phyloP scores from a whole-genome alignment of 345 rosid genomes.

The Kandelia obovata region DNA sequence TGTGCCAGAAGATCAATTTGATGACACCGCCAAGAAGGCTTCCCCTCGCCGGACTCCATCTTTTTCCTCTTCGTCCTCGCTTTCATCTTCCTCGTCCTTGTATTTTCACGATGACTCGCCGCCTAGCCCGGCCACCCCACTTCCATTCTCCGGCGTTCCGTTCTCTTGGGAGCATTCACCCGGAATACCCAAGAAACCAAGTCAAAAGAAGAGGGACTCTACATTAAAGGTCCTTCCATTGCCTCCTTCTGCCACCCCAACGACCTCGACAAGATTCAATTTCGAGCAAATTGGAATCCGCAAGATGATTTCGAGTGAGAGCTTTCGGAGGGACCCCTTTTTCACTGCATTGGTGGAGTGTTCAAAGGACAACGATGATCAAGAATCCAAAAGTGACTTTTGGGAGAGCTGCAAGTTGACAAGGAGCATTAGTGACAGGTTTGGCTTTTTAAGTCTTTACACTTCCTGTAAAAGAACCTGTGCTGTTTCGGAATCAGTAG shows the following conservation, averaged over 20 bases:
- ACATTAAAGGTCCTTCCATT: constrained; percentile 41
- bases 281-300: constrained; percentile 8
- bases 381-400: background rate
- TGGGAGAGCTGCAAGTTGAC: constrained; percentile 37
- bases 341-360: constrained; percentile 70
- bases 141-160: constrained; percentile 66
- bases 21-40: background rate
- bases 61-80: constrained; percentile 31
- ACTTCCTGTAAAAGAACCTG: constrained; percentile 64
- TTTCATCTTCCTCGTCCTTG: constrained; percentile 40
- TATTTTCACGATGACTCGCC: constrained; percentile 47
- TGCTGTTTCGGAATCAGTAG: constrained; percentile 67
- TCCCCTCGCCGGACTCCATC: constrained; percentile 30
- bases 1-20: background rate
- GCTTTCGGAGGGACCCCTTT: constrained; percentile 58
- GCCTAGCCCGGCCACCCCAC: constrained; percentile 55
- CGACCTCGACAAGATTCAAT: constrained; percentile 23
- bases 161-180: constrained; percentile 93
- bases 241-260: constrained; percentile 51
- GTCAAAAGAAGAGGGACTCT: constrained; percentile 31
- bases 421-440: constrained; percentile 33
- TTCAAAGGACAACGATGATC: constrained; percentile 47
- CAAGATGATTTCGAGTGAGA: constrained; percentile 23
- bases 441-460: constrained; percentile 61
- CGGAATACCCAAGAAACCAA: constrained; percentile 71